These are phyloP conservation scores for Lodderomyces pseudojiufengensis DNA, from an alignment of 1,139 yeast species.

Conservation along the genomic window DNA sequence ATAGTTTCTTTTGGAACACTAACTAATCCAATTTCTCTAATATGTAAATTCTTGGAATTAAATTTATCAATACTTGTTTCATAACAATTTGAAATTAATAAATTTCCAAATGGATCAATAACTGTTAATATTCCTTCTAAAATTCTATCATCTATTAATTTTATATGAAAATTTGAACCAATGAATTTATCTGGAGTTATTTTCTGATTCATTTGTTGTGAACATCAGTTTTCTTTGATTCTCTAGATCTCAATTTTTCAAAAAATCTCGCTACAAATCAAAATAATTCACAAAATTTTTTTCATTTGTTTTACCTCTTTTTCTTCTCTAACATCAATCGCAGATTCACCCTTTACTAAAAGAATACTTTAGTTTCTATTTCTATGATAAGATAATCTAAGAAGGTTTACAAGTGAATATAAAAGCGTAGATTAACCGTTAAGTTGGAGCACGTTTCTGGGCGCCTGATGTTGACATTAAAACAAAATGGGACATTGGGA, in stretches of 20 bases:
- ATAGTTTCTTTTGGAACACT: constrained; percentile 40
- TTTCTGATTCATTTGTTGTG: no score
- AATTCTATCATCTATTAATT: constrained; percentile 29
- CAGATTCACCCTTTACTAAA: constrained; percentile 36
- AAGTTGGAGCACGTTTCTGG: constrained; percentile 52
- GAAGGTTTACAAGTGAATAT: constrained; percentile 26
- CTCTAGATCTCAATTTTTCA: no score
- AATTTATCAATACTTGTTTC: constrained; percentile 33
- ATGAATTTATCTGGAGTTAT: constrained; percentile 26
- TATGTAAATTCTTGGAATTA: constrained; percentile 20
- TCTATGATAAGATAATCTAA: constrained; percentile 12
- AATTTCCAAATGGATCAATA: constrained; percentile 46
- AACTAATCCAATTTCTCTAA: constrained; percentile 42
- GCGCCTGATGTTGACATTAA: constrained; percentile 52
- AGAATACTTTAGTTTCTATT: constrained; percentile 19
- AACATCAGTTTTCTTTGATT: no score
- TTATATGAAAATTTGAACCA: constrained; percentile 30
- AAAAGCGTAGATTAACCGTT: constrained; percentile 43
- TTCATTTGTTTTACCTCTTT: constrained; percentile 3
- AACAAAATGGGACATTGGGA: constrained; percentile 51
- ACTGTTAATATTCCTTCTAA: constrained; percentile 41
- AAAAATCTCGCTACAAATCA: neutral
- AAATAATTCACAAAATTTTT: neutral
- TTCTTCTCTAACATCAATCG: constrained; percentile 41
- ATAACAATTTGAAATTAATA: constrained; percentile 33